A percentile compares a stretch with the other conserved stretches of the same genome.
phyloP scores from a whole-genome alignment of 257 asterid species.

The Ilex aquifolium region DNA sequence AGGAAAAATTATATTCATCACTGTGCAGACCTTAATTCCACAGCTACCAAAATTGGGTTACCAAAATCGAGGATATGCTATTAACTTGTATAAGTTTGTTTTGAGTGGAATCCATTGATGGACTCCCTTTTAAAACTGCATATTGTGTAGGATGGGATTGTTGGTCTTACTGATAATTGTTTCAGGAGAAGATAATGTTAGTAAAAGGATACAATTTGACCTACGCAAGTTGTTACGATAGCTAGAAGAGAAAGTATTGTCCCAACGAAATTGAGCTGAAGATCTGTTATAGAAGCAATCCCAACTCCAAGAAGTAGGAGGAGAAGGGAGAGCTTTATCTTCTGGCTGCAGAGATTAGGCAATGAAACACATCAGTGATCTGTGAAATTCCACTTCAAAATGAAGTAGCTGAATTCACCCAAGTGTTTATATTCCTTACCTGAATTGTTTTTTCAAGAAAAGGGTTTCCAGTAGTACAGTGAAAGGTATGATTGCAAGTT shows the following conservation, averaged over 20 bases:
- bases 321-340: conserved; percentile 57
- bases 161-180: too few relatives aligned
- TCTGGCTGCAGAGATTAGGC: conserved; percentile 42
- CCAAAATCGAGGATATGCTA: too few relatives aligned
- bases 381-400: too few relatives aligned
- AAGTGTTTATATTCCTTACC: conserved; percentile 25
- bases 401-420: too few relatives aligned
- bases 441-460: conserved; percentile 76
- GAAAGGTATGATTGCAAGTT: conserved; percentile 91
- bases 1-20: too few relatives aligned
- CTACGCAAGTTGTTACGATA: conserved; percentile 80
- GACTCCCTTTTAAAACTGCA: too few relatives aligned
- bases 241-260: conserved; percentile 74
- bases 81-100: too few relatives aligned
- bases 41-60: too few relatives aligned
- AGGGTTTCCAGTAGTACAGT: conserved; percentile 75
- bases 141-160: too few relatives aligned
- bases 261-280: conserved; percentile 88
- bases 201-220: conserved; percentile 64
- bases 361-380: neutral
- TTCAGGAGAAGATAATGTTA: too few relatives aligned
- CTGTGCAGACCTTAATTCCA: too few relatives aligned
- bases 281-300: conserved; percentile 81
- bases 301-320: conserved; percentile 77
- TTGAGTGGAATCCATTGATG: too few relatives aligned